phyloP scores from a whole-genome alignment of 345 rosid species.

The Physaria fendleri region DNA sequence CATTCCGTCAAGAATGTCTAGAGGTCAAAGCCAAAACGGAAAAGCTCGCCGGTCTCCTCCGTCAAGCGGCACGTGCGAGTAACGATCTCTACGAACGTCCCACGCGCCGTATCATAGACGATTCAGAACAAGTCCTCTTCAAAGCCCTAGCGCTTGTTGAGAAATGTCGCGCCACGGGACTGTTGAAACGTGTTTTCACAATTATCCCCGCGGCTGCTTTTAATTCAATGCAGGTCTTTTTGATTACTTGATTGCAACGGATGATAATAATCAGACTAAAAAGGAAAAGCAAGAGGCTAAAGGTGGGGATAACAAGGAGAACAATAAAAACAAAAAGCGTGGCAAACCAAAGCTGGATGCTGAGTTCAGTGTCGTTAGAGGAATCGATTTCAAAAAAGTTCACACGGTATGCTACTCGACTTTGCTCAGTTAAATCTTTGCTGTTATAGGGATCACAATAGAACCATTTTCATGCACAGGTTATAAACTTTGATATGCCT shows the following conservation, averaged over 20 bases:
- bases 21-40: constrained; percentile 69
- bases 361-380: constrained; percentile 94
- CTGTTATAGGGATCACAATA: background rate
- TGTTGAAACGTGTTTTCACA: constrained; percentile 69
- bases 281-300: constrained; percentile 51
- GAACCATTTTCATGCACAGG: constrained; percentile 35
- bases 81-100: constrained; percentile 71
- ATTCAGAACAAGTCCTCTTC: constrained; percentile 67
- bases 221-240: constrained; percentile 93
- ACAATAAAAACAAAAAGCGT: constrained; percentile 41
- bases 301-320: constrained; percentile 29
- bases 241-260: constrained; percentile 85
- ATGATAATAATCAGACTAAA: constrained; percentile 50
- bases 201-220: constrained; percentile 84
- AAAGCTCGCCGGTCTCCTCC: constrained; percentile 57
- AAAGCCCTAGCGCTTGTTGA: constrained; percentile 51
- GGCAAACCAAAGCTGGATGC: constrained; percentile 57
- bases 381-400: constrained; percentile 91
- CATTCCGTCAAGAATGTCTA: constrained; percentile 65
- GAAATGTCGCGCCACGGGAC: constrained; percentile 64
- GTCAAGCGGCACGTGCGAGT: constrained; percentile 78
- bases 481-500: constrained; percentile 86
- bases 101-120: constrained; percentile 64
- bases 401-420: constrained; percentile 50
- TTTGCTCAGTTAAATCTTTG: background rate